Conservation (phyloP, 371 early-diverging fungal genomes). For the Fennellomyces sp. region DNA sequence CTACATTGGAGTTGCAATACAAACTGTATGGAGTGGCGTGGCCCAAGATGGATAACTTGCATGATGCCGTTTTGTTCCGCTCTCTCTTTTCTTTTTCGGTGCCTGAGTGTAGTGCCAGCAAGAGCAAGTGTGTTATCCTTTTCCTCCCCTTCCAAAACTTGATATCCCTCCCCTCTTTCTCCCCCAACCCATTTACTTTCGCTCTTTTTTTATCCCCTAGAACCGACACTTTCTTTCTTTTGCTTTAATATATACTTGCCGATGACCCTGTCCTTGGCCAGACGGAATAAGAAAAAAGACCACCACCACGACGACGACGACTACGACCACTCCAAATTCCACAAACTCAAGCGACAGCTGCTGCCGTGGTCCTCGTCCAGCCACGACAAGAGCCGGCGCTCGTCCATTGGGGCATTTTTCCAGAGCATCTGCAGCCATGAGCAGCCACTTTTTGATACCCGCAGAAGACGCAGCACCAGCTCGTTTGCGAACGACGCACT, state of each 20-base stretch:
- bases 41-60: no score
- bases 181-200: neutral
- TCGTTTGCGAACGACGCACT: conserved; percentile 14
- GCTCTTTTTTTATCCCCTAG: neutral
- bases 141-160: neutral
- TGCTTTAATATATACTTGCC: neutral
- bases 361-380: neutral
- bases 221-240: neutral
- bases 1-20: no score
- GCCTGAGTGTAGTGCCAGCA: no score
- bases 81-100: no score
- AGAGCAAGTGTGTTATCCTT: no score
- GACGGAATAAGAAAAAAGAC: neutral
- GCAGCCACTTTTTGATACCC: neutral
- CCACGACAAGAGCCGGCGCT: neutral
- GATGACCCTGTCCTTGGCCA: neutral
- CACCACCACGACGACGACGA: neutral
- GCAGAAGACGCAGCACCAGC: conserved; percentile 3
- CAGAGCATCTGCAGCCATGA: conserved; percentile 1
- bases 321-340: neutral
- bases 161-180: neutral
- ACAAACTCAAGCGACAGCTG: neutral
- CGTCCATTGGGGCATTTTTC: conserved; percentile 5
- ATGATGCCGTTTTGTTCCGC: no score
- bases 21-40: no score